These are phyloP conservation scores for Adenanthera pavonina DNA, from an alignment of 306 rosid species.

Conservation along the genomic window DNA sequence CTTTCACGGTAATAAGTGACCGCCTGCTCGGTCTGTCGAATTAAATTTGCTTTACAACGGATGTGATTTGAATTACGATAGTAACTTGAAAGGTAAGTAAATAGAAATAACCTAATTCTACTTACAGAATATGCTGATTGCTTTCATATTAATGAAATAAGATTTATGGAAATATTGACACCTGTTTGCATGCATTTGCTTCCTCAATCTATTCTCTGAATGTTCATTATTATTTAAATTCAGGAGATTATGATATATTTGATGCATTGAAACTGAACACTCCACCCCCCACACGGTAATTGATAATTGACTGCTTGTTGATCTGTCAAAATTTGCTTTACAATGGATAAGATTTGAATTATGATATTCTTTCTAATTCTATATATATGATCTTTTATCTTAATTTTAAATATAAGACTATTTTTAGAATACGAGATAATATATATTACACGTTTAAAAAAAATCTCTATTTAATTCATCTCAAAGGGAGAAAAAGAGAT, in stretches of 20 bases:
- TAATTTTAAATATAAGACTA: too few species aligned
- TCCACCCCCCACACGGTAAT: not conserved
- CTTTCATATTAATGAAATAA: not conserved
- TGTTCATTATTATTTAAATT: conserved; percentile 23
- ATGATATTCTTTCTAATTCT: not conserved
- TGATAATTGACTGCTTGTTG: not conserved
- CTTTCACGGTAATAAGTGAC: conserved; percentile 1
- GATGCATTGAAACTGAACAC: conserved; percentile 10
- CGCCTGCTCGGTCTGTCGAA: not conserved
- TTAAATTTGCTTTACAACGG: not conserved
- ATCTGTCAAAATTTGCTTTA: not conserved
- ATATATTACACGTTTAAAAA: too few species aligned
- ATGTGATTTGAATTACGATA: not conserved
- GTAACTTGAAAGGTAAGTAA: not conserved
- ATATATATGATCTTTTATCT: too few species aligned
- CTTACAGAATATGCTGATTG: conserved; percentile 29
- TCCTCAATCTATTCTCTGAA: conserved; percentile 45
- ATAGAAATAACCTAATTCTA: not conserved
- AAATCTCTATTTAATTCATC: too few species aligned
- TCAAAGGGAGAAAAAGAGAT: too few species aligned
- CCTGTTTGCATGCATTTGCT: not conserved
- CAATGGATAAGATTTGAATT: not conserved
- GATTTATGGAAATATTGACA: not conserved
- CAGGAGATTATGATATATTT: conserved; percentile 14
- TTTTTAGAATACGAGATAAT: too few species aligned